Evolutionary conservation across 192 early-diverging fungal species (phyloP).

Genomic region (Umbelopsis ramanniana): DNA sequence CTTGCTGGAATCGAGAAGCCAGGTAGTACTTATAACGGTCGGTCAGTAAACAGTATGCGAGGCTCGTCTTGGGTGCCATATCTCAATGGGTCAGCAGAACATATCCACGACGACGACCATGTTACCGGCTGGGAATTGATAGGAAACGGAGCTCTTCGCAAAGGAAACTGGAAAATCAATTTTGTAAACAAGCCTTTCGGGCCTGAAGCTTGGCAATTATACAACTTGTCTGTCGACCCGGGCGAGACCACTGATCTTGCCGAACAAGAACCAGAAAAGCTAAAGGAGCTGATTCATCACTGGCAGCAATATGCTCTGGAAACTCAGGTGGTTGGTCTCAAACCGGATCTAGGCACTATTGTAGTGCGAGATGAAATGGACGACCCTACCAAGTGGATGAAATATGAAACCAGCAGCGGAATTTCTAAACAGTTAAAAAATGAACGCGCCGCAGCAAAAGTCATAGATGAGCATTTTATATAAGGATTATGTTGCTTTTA

Average conservation of each 20-base stretch:
- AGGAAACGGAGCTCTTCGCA: slow-evolving; percentile 10
- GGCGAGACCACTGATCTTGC: slow-evolving; percentile 21
- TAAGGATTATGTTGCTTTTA: too few relatives aligned
- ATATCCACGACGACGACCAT: slow-evolving; percentile 14
- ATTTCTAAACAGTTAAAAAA: background rate
- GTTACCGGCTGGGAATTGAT: slow-evolving; percentile 21
- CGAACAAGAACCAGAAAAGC: slow-evolving; percentile 17
- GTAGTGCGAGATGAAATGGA: slow-evolving; percentile 19
- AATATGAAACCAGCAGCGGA: slow-evolving; percentile 12
- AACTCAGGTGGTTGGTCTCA: slow-evolving; percentile 12
- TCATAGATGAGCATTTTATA: background rate
- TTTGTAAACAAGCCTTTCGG: slow-evolving; percentile 11
- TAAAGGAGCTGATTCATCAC: slow-evolving; percentile 20
- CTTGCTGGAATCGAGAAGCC: slow-evolving; percentile 15
- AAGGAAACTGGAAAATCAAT: slow-evolving; percentile 23
- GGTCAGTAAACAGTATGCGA: slow-evolving; percentile 6
- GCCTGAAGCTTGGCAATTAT: slow-evolving; percentile 1
- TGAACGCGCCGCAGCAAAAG: too few relatives aligned
- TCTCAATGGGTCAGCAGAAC: background rate
- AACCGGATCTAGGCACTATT: slow-evolving; percentile 12
- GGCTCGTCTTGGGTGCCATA: slow-evolving; percentile 22
- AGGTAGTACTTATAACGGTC: slow-evolving; percentile 2
- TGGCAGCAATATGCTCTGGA: slow-evolving; percentile 20
- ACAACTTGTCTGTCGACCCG: background rate
- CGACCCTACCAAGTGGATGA: slow-evolving; percentile 21